Conservation (phyloP, 169 alveolate genomes). For the Theileria orientalis region DNA sequence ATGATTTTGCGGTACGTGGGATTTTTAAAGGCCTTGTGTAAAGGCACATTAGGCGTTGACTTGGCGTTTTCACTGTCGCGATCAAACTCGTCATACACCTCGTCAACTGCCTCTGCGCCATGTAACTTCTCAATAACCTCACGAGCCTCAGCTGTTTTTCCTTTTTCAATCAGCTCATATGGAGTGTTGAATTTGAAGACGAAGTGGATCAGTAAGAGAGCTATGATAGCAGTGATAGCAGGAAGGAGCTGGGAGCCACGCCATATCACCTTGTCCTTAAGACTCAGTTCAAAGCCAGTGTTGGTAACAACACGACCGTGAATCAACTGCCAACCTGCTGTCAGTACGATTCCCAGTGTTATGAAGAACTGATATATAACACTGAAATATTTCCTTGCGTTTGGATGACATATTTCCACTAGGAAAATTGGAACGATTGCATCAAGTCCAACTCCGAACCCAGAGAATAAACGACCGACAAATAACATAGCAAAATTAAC, state of each 20-base stretch:
- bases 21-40: conserved; percentile 57
- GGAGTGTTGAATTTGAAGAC: conserved; percentile 72
- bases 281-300: conserved; percentile 1
- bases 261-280: conserved; percentile 61
- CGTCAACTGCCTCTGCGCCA: conserved; percentile 65
- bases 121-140: conserved; percentile 59
- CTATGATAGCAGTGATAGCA: conserved; percentile 39
- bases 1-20: conserved; percentile 72
- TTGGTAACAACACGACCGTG: conserved; percentile 54
- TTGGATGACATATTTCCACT: conserved; percentile 79
- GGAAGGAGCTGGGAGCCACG: conserved; percentile 68
- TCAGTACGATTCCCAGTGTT: conserved; percentile 74
- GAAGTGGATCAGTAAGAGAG: conserved; percentile 36
- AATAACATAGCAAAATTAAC: conserved; percentile 68
- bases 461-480: conserved; percentile 76
- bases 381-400: conserved; percentile 77
- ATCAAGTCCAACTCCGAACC: conserved; percentile 80
- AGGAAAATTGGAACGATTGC: conserved; percentile 79
- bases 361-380: conserved; percentile 74
- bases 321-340: conserved; percentile 70
- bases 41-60: conserved; percentile 41
- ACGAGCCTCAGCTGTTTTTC: conserved; percentile 67
- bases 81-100: conserved; percentile 55
- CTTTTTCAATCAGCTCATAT: conserved; percentile 59
- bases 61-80: conserved; percentile 61